A percentile compares a stretch with the other conserved stretches of the same genome.
These are phyloP conservation scores for Kingdonia uniflora DNA, from an alignment of 164 flowering plant species.

Conservation along the genomic window DNA sequence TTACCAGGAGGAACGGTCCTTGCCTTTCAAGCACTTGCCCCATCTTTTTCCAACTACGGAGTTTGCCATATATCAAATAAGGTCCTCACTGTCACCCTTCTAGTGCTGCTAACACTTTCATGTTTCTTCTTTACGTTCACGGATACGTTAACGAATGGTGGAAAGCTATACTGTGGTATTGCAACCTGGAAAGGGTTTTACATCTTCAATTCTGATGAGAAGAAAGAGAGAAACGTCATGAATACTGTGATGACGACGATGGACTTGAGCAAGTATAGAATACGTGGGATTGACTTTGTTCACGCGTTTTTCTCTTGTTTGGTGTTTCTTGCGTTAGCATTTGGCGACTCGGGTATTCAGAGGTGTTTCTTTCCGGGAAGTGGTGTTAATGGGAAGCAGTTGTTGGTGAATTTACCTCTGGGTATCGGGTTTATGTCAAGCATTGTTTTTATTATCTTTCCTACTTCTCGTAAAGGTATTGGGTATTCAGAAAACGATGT, in stretches of 20 bases:
- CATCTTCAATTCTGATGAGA: constrained; percentile 6
- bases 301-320: constrained; percentile 33
- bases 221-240: background rate
- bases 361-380: constrained; percentile 24
- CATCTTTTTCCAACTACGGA: constrained; percentile 19
- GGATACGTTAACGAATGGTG: constrained; percentile 16
- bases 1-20: constrained; percentile 22
- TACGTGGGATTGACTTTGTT: constrained; percentile 26
- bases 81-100: constrained; percentile 16
- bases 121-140: constrained; percentile 21
- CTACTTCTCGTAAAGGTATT: constrained; percentile 44
- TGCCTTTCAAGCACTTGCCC: constrained; percentile 23
- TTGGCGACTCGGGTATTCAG: constrained; percentile 25
- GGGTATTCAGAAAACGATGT: constrained; percentile 26
- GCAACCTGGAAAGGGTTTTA: constrained; percentile 18
- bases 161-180: constrained; percentile 19
- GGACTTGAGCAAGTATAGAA: constrained; percentile 14
- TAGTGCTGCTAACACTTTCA: constrained; percentile 13
- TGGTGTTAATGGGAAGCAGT: constrained; percentile 5
- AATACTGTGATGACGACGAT: background rate
- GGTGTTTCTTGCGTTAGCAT: constrained; percentile 36
- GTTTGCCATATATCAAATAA: constrained; percentile 12
- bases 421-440: constrained; percentile 33
- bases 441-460: constrained; percentile 40
- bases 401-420: constrained; percentile 32